phyloP scores from a whole-genome alignment of 129 eudicot genomes.

The Chrysanthemum lavandulifolium region DNA sequence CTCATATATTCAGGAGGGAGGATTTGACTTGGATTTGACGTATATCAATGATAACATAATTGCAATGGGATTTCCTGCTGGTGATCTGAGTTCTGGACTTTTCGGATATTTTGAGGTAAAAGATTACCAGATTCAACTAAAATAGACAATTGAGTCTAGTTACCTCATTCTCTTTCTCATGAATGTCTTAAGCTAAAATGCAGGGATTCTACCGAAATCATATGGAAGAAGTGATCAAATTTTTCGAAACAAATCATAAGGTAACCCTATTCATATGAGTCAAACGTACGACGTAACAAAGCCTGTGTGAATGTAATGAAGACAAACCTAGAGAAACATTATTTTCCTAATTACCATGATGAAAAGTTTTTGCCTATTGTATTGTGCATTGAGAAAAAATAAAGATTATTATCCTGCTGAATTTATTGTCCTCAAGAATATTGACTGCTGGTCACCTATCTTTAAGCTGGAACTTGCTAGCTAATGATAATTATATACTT shows the following conservation, averaged over 20 bases:
- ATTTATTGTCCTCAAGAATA: constrained; percentile 6
- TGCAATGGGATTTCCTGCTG: constrained; percentile 99
- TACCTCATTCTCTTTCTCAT: constrained; percentile 18
- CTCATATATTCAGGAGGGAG: constrained; percentile 68
- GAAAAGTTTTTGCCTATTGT: not conserved
- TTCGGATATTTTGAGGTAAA: constrained; percentile 93
- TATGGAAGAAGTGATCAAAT: constrained; percentile 97
- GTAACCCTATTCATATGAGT: constrained; percentile 29
- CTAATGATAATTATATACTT: not conserved
- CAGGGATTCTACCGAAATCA: constrained; percentile 96
- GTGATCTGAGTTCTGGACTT: constrained; percentile 90
- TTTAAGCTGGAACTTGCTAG: constrained; percentile 6
- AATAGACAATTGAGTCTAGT: constrained; percentile 8
- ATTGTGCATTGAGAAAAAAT: not conserved
- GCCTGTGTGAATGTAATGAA: constrained; percentile 5
- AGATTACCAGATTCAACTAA: constrained; percentile 10
- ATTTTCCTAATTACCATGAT: not conserved
- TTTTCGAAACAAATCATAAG: constrained; percentile 94
- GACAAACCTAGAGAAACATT: constrained; percentile 12
- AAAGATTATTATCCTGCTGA: not conserved
- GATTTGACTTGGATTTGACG: constrained; percentile 95
- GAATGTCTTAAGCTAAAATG: constrained; percentile 32
- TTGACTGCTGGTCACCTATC: not conserved
- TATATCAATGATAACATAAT: constrained; percentile 90
- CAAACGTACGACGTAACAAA: not conserved